Percentiles rank a stretch among this genome's conserved stretches.
Evolutionary conservation across 2,329 filamentous ascomycete genomes (phyloP).

Genomic region (Dactylellina parvicollis): DNA sequence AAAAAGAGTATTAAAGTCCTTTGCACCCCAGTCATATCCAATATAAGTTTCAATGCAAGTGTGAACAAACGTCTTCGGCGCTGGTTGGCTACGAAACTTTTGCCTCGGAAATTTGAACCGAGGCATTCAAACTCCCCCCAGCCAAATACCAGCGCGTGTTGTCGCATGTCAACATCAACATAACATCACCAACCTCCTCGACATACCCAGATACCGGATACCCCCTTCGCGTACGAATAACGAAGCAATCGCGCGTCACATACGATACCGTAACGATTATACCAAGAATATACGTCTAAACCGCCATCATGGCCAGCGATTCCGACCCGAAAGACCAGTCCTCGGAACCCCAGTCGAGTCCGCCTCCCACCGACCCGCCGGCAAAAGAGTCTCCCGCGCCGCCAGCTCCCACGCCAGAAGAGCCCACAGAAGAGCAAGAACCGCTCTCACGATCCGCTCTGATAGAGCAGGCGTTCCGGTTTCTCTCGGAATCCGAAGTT

Average conservation of each 20-base stretch:
- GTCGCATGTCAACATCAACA: conserved; percentile 54
- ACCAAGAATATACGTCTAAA: neutral
- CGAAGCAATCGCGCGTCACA: conserved; percentile 2
- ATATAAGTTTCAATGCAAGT: too few species aligned
- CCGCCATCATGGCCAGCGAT: conserved; percentile 42
- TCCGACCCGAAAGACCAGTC: conserved; percentile 39
- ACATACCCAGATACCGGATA: neutral
- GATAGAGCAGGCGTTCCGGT: conserved; percentile 47
- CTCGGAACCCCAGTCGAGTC: conserved; percentile 21
- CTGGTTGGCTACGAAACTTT: neutral
- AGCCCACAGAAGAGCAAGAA: conserved; percentile 15
- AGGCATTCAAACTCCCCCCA: conserved; percentile 13
- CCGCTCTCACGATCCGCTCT: conserved; percentile 25
- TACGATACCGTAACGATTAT: neutral
- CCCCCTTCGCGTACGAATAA: neutral
- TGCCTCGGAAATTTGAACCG: conserved; percentile 49
- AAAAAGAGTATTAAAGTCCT: too few species aligned
- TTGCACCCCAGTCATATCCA: too few species aligned
- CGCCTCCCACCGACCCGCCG: conserved; percentile 6
- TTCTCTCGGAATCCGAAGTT: conserved; percentile 48
- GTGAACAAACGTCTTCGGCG: neutral
- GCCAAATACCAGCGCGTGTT: conserved; percentile 21
- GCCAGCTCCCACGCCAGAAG: conserved; percentile 28
- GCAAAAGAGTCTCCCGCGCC: neutral
- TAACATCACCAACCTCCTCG: conserved; percentile 35